Base-by-base conservation (phyloP, 129 eudicot species). In the Centella asiatica region DNA sequence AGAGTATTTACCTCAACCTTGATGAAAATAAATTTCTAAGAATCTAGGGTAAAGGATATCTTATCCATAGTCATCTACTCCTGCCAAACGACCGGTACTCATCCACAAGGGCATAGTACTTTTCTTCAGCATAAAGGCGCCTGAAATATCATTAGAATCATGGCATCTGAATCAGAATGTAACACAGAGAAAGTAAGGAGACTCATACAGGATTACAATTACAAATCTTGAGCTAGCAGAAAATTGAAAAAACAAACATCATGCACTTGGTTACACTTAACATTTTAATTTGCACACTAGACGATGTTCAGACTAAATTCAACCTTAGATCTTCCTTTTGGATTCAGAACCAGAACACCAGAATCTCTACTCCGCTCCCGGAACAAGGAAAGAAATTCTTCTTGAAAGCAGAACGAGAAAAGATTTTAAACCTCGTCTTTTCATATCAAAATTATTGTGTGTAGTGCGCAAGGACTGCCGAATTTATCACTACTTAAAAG, bases 91-190 rank as follows among this genome's bases (percentile, higher is more conserved):
- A 42, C 19, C 87, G 65, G 52, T 36, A 79, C 34, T 39, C 32
- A 39, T 65, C 75, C 60, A 85, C 76, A 56, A 53, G 67, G 26
- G 70, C 73, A 37, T 74, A 80, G 56, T 85, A 89, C 27, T 78
- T 75, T 53, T 82, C 95, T 76, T 80, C 95, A 29, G 82, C 95
- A 42, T 89, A 89, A 65, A 82, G 56, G 53, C 57, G 51, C 80
- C 95, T 89, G 88, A 61, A 67, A 67, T 36, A 72, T 71, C n/a
- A 69, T 50, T 47, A 58, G 65, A 39, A 57, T 18, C 19, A 32
- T 34, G 28, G 54, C 31, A 20, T 18, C 32, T 20, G 42, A 27
- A 59, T 64, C 13, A 52, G 57, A 59, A 62, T 53, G 53, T 25
- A 9, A 42, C 1, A 42, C 27, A 36, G 32, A 19, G 37, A 45